A percentile compares a stretch with the other conserved stretches of the same genome.
Conservation (phyloP, 2,329 filamentous ascomycete species). For the Fragosphaeria purpurea region DNA sequence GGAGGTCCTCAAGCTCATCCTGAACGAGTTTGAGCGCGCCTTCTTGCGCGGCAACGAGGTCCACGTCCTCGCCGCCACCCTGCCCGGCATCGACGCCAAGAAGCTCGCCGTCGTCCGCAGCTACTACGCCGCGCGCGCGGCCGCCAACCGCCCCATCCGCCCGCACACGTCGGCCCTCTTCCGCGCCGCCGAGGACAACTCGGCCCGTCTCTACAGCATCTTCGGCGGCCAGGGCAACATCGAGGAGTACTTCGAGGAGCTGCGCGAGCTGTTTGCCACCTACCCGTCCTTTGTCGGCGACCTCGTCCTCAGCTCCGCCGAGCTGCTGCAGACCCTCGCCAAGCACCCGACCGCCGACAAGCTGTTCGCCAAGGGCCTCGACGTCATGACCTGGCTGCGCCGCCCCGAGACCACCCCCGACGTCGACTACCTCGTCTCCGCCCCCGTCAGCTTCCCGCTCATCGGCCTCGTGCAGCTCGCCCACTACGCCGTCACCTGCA, state of each 20-base stretch:
- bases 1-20: slow-evolving; percentile 81
- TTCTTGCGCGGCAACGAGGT: slow-evolving; percentile 95
- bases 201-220: slow-evolving; percentile 81
- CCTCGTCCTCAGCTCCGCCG: slow-evolving; percentile 69
- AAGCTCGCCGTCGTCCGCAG: slow-evolving; percentile 81
- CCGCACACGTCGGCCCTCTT: slow-evolving; percentile 89
- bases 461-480: slow-evolving; percentile 94
- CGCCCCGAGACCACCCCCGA: slow-evolving; percentile 85
- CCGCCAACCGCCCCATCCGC: slow-evolving; percentile 76
- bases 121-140: slow-evolving; percentile 84
- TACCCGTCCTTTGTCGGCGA: slow-evolving; percentile 88
- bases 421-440: slow-evolving; percentile 86
- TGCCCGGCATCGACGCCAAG: slow-evolving; percentile 88
- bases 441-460: slow-evolving; percentile 88
- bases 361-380: slow-evolving; percentile 93
- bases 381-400: slow-evolving; percentile 88
- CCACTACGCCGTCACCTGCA: slow-evolving; percentile 91
- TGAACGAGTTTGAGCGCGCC: slow-evolving; percentile 93
- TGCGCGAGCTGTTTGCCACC: slow-evolving; percentile 81
- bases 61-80: slow-evolving; percentile 72
- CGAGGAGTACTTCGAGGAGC: slow-evolving; percentile 97
- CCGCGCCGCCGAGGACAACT: slow-evolving; percentile 73
- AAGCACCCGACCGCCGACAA: slow-evolving; percentile 82
- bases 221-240: slow-evolving; percentile 98
- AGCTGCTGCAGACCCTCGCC: slow-evolving; percentile 77